phyloP scores from a whole-genome alignment of 495 filamentous ascomycete species.

The Penicillium turbatum region DNA sequence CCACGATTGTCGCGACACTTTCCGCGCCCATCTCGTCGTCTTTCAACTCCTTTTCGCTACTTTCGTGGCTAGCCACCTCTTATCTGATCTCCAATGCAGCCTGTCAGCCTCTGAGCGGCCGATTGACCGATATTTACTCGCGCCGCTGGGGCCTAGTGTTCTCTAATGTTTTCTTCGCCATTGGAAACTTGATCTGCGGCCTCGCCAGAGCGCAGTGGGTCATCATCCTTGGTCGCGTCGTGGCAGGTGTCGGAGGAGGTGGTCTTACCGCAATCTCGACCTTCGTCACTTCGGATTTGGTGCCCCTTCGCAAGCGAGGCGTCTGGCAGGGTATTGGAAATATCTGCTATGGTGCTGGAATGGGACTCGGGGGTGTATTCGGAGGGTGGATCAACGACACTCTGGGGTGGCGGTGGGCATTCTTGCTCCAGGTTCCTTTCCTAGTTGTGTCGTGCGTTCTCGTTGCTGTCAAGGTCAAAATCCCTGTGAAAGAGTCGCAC shows the following conservation, averaged over 20 bases:
- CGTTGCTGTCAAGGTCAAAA: conserved; percentile 62
- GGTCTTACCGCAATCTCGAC: conserved; percentile 78
- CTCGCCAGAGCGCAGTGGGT: conserved; percentile 62
- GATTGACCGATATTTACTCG: conserved; percentile 84
- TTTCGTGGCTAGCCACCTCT: conserved; percentile 87
- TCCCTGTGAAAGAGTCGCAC: conserved; percentile 70
- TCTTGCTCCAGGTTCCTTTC: conserved; percentile 73
- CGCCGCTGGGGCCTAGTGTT: conserved; percentile 73
- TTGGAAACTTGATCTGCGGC: conserved; percentile 82
- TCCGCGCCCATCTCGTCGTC: conserved; percentile 80
- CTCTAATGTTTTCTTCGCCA: conserved; percentile 74
- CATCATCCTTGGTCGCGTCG: conserved; percentile 75
- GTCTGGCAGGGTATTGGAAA: conserved; percentile 85
- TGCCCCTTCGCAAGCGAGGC: conserved; percentile 77
- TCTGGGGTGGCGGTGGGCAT: conserved; percentile 72
- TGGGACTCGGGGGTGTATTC: conserved; percentile 57
- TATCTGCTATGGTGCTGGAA: conserved; percentile 67
- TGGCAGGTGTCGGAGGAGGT: conserved; percentile 83
- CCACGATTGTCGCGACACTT: conserved; percentile 81
- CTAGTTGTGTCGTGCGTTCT: conserved; percentile 59
- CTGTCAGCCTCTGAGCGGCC: conserved; percentile 77
- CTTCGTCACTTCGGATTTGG: conserved; percentile 75
- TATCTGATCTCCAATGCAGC: conserved; percentile 91
- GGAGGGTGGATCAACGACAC: conserved; percentile 80
- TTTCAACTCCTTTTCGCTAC: conserved; percentile 75